Evolutionary conservation across 1,284 basidiomycete genomes (phyloP).

Genomic region (Cutaneotrichosporon sp.): DNA sequence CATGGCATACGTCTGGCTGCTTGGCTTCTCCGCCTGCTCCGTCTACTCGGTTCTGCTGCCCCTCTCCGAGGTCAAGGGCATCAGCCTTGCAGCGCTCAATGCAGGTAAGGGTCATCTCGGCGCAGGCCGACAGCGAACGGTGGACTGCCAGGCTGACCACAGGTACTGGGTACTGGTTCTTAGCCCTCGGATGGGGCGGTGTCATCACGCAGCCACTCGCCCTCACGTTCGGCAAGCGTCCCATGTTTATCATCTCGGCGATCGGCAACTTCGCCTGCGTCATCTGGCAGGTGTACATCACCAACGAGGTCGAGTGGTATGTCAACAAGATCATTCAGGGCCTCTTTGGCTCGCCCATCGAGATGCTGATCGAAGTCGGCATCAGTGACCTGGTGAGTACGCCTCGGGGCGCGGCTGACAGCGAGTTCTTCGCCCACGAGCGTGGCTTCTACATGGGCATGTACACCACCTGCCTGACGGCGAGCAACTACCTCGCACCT

Average conservation of each 20-base stretch:
- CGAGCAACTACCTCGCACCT: conserved; percentile 20
- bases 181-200: conserved; percentile 31
- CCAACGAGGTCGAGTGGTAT: conserved; percentile 19
- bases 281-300: conserved; percentile 27
- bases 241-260: conserved; percentile 23
- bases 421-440: conserved; percentile 26
- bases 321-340: conserved; percentile 29
- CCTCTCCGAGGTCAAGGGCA: conserved; percentile 23
- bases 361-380: conserved; percentile 25
- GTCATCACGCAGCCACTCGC: conserved; percentile 31
- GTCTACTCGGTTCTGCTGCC: conserved; percentile 33
- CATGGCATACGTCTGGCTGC: conserved; percentile 11
- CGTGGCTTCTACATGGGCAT: conserved; percentile 30
- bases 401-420: not conserved
- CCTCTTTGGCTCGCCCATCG: conserved; percentile 24
- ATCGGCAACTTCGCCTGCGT: conserved; percentile 14
- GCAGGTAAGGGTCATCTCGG: no score
- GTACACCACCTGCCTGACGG: conserved; percentile 20
- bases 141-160: no score
- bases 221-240: conserved; percentile 28
- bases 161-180: conserved; percentile 16
- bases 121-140: no score
- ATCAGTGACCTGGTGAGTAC: conserved; percentile 12
- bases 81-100: conserved; percentile 27
- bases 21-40: conserved; percentile 19